Evolutionary conservation across 306 rosid species (phyloP), one percentile per base, ranked within the genome.

Genomic region (Nissolia schottii): DNA sequence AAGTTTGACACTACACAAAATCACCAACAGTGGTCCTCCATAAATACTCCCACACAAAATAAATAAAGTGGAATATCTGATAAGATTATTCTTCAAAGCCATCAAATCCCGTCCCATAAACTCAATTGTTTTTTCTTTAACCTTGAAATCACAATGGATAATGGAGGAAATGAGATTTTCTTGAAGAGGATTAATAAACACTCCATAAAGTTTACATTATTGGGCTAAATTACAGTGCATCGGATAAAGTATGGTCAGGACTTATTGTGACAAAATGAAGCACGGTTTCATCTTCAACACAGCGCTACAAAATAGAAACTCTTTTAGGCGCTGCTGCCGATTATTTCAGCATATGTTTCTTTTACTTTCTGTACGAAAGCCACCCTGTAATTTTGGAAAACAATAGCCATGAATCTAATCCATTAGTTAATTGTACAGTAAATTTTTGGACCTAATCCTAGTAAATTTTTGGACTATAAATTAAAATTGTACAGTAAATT

Each of bases 291-390:
- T 64, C 24, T 59, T 79, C 77, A 64, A 43, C 70, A 74, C 79
- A 79, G 64, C 64, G 77, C 85, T 86, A 75, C 77, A 60, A 78
- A 57, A 76, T 51, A 35, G 15, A 55, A 72, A 41, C 72, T 73
- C 74, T 48, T 77, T 80, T 84, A 92, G n/a, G n/a, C n/a, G 92
- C 85, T 85, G 92, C 90, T 83, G 5, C 98, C 98, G 54, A 64
- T 81, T 57, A 88, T 83, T 7, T 93, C 96, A 11, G 34, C 76
- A 60, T 82, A 83, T 54, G 84, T 83, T 23, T 67, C 96, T 75
- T 81, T 90, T 73, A 93, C 6, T 83, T 88, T 90, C 71, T 67
- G 60, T 78, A 82, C 3, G 7, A 90, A 85, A 71, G 83, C 91
- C 11, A 90, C 93, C 92, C 96, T 92, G 91, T 41, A 73, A 83